Evolutionary conservation across 352 stramenopile species (phyloP).

Genomic region (Globisporangium middletonii): DNA sequence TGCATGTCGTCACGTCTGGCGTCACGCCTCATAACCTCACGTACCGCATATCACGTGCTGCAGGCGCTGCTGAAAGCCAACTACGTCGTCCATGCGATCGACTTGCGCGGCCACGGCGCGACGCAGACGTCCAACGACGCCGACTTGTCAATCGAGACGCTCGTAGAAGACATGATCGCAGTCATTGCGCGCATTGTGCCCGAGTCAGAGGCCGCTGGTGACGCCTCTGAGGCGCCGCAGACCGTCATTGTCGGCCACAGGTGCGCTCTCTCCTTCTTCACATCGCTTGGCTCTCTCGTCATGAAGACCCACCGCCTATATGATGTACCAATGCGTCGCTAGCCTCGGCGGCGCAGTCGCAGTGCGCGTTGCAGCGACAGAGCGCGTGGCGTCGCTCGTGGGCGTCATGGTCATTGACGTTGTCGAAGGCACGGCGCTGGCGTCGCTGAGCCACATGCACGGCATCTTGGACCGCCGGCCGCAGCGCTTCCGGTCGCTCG

Average conservation of each 20-base stretch:
- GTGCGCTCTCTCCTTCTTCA: conserved; percentile 14
- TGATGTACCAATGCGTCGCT: neutral
- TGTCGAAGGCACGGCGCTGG: conserved; percentile 82
- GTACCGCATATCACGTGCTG: neutral
- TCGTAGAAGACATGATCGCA: conserved; percentile 67
- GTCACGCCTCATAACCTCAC: neutral
- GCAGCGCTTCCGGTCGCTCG: conserved; percentile 46
- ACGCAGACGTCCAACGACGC: conserved; percentile 51
- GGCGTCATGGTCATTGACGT: conserved; percentile 88
- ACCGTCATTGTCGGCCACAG: conserved; percentile 80
- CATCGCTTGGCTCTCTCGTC: neutral
- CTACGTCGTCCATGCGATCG: conserved; percentile 77
- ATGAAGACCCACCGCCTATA: neutral
- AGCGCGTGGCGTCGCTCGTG: conserved; percentile 53
- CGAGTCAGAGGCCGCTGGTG: conserved; percentile 9
- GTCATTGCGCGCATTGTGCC: conserved; percentile 55
- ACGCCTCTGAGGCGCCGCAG: conserved; percentile 32
- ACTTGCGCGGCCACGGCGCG: conserved; percentile 76
- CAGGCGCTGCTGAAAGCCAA: conserved; percentile 70
- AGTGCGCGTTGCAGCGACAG: conserved; percentile 59
- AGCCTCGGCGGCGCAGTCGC: conserved; percentile 82
- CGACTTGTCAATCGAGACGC: conserved; percentile 66
- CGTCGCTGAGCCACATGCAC: conserved; percentile 84
- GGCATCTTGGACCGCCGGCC: conserved; percentile 71
- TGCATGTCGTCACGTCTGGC: neutral